A percentile compares a stretch with the other conserved stretches of the same genome.
Conservation (phyloP, 75 land plant species). For the Pinus tabuliformis region DNA sequence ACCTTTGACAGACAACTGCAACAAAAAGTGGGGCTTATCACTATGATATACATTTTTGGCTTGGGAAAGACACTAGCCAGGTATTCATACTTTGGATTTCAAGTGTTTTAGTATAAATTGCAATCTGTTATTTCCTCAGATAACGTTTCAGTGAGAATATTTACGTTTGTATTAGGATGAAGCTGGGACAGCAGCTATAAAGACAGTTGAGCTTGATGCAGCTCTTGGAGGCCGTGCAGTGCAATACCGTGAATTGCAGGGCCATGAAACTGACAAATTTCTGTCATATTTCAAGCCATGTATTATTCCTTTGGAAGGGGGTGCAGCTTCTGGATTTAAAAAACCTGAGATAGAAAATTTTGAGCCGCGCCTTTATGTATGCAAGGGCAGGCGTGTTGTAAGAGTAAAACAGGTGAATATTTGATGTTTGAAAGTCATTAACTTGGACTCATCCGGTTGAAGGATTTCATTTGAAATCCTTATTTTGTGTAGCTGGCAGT, state of each 20-base stretch:
- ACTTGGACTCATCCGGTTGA: too few relatives aligned
- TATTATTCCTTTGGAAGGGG: constrained; percentile 42
- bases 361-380: constrained; percentile 35
- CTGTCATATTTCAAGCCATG: constrained; percentile 33
- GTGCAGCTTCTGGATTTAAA: constrained; percentile 32
- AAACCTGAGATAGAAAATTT: constrained; percentile 12
- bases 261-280: constrained; percentile 26
- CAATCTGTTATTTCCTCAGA: too few relatives aligned
- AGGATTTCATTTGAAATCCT: neutral
- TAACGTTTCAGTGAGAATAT: too few relatives aligned
- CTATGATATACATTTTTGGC: constrained; percentile 48
- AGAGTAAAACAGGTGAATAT: constrained; percentile 16
- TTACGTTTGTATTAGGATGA: constrained; percentile 19
- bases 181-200: constrained; percentile 20
- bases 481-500: neutral
- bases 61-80: constrained; percentile 47
- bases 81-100: constrained; percentile 11
- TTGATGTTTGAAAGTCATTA: too few relatives aligned
- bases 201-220: constrained; percentile 33
- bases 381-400: constrained; percentile 41
- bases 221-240: constrained; percentile 38
- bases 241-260: constrained; percentile 28
- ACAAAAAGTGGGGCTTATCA: constrained; percentile 38
- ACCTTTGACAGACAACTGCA: too few relatives aligned
- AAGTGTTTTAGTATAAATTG: too few relatives aligned